A percentile compares a stretch with the other conserved stretches of the same genome.
phyloP scores from a whole-genome alignment of 768 basidiomycete species.

The Mycena haematopus region DNA sequence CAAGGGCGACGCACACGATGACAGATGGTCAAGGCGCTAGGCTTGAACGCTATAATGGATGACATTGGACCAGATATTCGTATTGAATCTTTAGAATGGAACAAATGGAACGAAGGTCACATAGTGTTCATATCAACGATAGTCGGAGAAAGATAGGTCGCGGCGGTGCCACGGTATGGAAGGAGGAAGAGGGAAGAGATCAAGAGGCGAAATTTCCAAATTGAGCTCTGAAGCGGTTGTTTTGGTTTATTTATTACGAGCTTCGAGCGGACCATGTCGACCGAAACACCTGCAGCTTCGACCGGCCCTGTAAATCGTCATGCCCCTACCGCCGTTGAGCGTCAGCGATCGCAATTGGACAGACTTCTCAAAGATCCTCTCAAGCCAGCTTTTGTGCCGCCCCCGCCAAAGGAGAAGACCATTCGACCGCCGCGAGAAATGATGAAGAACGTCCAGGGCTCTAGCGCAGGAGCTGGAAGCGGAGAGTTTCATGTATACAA shows the following conservation, averaged over 20 bases:
- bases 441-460: constrained; percentile 99
- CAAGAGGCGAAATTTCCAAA: background rate
- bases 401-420: constrained; percentile 82
- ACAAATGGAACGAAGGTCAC: constrained; percentile 3
- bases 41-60: no score
- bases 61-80: no score
- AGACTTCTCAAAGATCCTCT: constrained; percentile 89
- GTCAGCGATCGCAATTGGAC: constrained; percentile 73
- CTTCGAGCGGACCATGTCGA: background rate
- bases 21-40: no score
- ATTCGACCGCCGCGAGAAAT: constrained; percentile 87
- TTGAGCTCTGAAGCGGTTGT: background rate
- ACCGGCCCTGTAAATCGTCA: constrained; percentile 49
- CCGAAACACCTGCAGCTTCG: constrained; percentile 30
- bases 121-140: no score
- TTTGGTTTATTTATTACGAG: background rate
- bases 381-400: constrained; percentile 81
- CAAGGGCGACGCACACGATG: no score
- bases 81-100: background rate
- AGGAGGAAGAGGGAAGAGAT: no score
- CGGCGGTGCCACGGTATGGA: no score
- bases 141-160: no score
- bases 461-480: constrained; percentile 95
- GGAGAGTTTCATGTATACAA: constrained; percentile 99
- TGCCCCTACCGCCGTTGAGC: constrained; percentile 59